These are phyloP conservation scores for Rhodosporidiobolus sp. DNA, from an alignment of 768 basidiomycete species.

Conservation along the genomic window DNA sequence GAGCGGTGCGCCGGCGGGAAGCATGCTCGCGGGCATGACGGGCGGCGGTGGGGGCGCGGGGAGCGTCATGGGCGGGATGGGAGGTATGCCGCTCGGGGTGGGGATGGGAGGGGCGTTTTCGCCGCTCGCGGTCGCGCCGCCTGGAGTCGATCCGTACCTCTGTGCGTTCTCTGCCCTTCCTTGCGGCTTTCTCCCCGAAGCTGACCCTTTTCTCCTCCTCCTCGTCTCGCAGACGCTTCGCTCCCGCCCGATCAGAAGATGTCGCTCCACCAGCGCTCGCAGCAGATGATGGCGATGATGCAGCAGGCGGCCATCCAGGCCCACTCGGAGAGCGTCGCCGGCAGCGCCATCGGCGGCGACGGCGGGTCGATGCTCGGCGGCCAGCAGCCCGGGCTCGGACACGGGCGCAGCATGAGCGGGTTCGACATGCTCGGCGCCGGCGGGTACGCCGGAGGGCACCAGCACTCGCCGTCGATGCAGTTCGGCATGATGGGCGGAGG, in stretches of 20 bases:
- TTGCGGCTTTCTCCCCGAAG: neutral
- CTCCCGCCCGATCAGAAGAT: slow-evolving; percentile 41
- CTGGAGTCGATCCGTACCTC: slow-evolving; percentile 38
- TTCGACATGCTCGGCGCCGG: neutral
- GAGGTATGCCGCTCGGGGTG: slow-evolving; percentile 16
- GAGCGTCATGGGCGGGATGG: slow-evolving; percentile 11
- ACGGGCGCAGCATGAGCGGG: slow-evolving; percentile 15
- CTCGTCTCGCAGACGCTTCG: slow-evolving; percentile 39
- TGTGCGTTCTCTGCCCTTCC: slow-evolving; percentile 6
- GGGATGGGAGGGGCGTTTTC: slow-evolving; percentile 34
- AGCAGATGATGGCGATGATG: slow-evolving; percentile 42
- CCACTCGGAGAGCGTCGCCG: slow-evolving; percentile 25
- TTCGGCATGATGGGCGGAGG: neutral
- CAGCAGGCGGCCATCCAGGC: slow-evolving; percentile 30
- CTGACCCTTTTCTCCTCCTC: neutral
- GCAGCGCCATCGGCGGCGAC: slow-evolving; percentile 12
- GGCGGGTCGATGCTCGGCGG: slow-evolving; percentile 21
- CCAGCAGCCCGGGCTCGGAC: neutral
- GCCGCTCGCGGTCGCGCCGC: slow-evolving; percentile 29
- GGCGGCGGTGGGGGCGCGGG: neutral
- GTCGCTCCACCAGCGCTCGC: slow-evolving; percentile 36
- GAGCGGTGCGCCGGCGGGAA: neutral
- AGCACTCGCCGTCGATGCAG: neutral
- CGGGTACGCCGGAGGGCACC: neutral
- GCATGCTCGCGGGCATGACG: slow-evolving; percentile 20